Percentiles rank a stretch among this genome's conserved stretches.
Evolutionary conservation across 768 basidiomycete species (phyloP).

Genomic region (Naganishia kalamii): DNA sequence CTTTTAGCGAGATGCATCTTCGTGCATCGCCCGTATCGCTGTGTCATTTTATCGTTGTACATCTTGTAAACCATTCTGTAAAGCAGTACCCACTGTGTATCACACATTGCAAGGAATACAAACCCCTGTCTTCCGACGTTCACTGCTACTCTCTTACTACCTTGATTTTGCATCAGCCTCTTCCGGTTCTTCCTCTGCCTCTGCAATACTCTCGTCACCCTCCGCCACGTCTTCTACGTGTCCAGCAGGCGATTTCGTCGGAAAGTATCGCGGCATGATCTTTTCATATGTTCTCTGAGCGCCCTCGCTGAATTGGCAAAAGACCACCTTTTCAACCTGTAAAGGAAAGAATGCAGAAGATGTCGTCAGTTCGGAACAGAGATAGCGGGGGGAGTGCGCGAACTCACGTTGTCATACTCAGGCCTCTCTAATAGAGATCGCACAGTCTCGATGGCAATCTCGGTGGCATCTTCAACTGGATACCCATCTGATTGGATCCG

Average conservation of each 20-base stretch:
- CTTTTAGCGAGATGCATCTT: conserved; percentile 33
- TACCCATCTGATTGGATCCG: conserved; percentile 39
- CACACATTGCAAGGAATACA: background rate
- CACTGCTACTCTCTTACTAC: background rate
- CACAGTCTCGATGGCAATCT: conserved; percentile 42
- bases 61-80: background rate
- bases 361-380: background rate
- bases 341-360: background rate
- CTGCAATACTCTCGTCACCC: conserved; percentile 3
- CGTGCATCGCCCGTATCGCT: too few species aligned
- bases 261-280: conserved; percentile 36
- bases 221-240: background rate
- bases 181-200: background rate
- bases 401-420: conserved; percentile 26
- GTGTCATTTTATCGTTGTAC: too few species aligned
- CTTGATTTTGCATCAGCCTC: background rate
- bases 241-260: conserved; percentile 7
- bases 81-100: background rate
- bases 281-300: conserved; percentile 35
- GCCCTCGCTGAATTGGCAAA: conserved; percentile 37
- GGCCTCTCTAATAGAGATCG: conserved; percentile 31
- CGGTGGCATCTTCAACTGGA: conserved; percentile 44
- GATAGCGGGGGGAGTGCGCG: background rate
- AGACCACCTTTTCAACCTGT: conserved; percentile 41
- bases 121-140: background rate